Percentiles rank a stretch among this genome's conserved stretches.
Conservation (phyloP, 768 basidiomycete genomes). For the Xanthoconium stramineum region DNA sequence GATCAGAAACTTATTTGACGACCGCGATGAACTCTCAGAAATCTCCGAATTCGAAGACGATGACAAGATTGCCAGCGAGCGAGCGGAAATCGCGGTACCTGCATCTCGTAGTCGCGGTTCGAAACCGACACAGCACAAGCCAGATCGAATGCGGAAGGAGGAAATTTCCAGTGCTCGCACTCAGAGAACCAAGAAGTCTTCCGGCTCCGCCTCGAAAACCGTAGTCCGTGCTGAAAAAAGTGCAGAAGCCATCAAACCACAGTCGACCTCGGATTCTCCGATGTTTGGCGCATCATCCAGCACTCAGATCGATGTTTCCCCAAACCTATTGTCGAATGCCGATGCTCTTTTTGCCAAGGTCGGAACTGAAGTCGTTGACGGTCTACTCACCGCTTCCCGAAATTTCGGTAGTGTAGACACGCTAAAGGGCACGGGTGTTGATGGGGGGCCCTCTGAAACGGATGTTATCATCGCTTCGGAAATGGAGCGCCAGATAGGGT, state of each 20-base stretch:
- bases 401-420: background rate
- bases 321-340: background rate
- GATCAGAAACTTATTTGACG: slow-evolving; percentile 9
- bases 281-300: slow-evolving; percentile 11
- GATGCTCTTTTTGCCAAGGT: background rate
- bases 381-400: background rate
- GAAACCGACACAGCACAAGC: background rate
- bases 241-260: background rate
- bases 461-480: background rate
- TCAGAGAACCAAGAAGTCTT: background rate
- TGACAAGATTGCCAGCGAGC: background rate
- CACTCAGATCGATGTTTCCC: slow-evolving; percentile 14
- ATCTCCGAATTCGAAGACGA: slow-evolving; percentile 31
- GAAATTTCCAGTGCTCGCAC: slow-evolving; percentile 2
- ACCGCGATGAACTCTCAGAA: slow-evolving; percentile 30
- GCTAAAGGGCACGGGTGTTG: background rate
- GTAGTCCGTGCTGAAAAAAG: background rate
- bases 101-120: background rate
- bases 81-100: background rate
- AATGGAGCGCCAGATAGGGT: background rate
- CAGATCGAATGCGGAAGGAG: slow-evolving; percentile 10
- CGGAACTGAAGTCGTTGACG: background rate
- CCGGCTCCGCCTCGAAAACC: background rate
- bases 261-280: slow-evolving; percentile 5
- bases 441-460: background rate